phyloP scores from a whole-genome alignment of 225 moss, liverwort and hornwort genomes.

The Physcomitrium patens region DNA sequence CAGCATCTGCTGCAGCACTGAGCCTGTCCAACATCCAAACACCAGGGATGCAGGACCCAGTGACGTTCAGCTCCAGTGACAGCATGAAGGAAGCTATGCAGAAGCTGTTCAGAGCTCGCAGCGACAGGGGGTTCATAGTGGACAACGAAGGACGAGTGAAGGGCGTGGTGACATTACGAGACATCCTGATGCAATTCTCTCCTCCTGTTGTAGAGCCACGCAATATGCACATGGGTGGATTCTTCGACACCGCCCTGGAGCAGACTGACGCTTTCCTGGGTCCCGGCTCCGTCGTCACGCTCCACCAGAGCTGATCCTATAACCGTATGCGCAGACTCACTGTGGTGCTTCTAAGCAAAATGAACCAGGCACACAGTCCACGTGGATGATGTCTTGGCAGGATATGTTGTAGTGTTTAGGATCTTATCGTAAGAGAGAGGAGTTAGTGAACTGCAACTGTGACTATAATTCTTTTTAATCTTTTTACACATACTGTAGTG shows the following conservation, averaged over 20 bases:
- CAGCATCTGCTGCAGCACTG: slow-evolving; percentile 51
- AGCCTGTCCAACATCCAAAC: slow-evolving; percentile 43
- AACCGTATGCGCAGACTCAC: no score
- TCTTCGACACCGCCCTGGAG: slow-evolving; percentile 64
- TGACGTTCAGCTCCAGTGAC: slow-evolving; percentile 48
- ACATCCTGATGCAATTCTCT: slow-evolving; percentile 63
- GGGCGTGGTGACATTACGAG: slow-evolving; percentile 72
- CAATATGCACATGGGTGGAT: slow-evolving; percentile 43
- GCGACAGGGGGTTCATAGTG: slow-evolving; percentile 68
- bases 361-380: no score
- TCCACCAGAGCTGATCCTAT: slow-evolving; percentile 25
- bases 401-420: no score
- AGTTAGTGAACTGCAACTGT: no score
- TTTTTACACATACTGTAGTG: no score
- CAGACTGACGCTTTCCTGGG: slow-evolving; percentile 55
- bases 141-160: slow-evolving; percentile 41
- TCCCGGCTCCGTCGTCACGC: slow-evolving; percentile 51
- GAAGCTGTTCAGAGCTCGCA: slow-evolving; percentile 56
- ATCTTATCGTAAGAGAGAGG: no score
- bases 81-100: slow-evolving; percentile 68
- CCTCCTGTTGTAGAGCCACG: slow-evolving; percentile 54
- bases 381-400: no score
- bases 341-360: no score
- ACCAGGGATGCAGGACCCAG: slow-evolving; percentile 52
- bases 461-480: no score